phyloP scores from a whole-genome alignment of 805 yeast species.

The Metschnikowia santaceciliae region DNA sequence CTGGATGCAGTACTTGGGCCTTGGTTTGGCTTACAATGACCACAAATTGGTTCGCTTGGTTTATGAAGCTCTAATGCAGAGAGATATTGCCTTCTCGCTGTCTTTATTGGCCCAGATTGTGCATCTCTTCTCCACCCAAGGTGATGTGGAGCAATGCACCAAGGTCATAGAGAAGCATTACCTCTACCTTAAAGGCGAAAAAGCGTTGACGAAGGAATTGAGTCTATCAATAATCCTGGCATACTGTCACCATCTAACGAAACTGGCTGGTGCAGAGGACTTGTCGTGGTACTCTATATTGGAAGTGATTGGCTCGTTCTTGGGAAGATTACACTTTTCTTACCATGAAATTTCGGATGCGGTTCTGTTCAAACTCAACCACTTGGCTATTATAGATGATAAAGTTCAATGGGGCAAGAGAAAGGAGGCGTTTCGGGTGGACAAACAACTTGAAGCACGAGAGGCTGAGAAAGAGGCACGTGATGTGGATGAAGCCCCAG shows the following conservation, averaged over 20 bases:
- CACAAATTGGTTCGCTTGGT: slow-evolving; percentile 26
- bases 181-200: slow-evolving; percentile 27
- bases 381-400: slow-evolving; percentile 23
- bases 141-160: slow-evolving; percentile 36
- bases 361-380: slow-evolving; percentile 28
- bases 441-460: not conserved
- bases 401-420: slow-evolving; percentile 18
- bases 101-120: slow-evolving; percentile 22
- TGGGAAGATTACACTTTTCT: slow-evolving; percentile 5
- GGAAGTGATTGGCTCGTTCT: slow-evolving; percentile 29
- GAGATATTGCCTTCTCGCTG: slow-evolving; percentile 11
- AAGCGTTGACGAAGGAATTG: slow-evolving; percentile 30
- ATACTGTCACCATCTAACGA: slow-evolving; percentile 26
- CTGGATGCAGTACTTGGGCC: slow-evolving; percentile 24
- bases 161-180: slow-evolving; percentile 34
- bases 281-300: slow-evolving; percentile 26
- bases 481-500: not conserved
- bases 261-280: slow-evolving; percentile 16
- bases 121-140: slow-evolving; percentile 29
- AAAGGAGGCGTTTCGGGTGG: slow-evolving; percentile 5
- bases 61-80: slow-evolving; percentile 18
- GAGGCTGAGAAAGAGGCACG: slow-evolving; percentile 1
- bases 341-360: slow-evolving; percentile 29
- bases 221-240: slow-evolving; percentile 32
- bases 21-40: slow-evolving; percentile 24